phyloP scores from a whole-genome alignment of 768 basidiomycete species.

The Phaeolepiota aurea region DNA sequence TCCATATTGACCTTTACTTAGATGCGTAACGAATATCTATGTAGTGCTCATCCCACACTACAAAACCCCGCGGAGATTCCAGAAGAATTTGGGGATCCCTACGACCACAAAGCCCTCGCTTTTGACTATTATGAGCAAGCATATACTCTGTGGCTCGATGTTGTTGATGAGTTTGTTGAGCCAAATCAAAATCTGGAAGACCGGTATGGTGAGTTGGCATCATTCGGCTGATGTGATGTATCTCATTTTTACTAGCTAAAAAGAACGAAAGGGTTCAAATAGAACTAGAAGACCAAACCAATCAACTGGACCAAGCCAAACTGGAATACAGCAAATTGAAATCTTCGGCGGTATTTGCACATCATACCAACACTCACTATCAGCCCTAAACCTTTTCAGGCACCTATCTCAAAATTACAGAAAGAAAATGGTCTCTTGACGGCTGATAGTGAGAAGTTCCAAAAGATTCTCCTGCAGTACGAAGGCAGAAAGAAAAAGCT shows the following conservation, averaged over 20 bases:
- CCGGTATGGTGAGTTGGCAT: conserved; percentile 54
- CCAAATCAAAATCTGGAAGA: conserved; percentile 65
- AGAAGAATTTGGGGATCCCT: conserved; percentile 67
- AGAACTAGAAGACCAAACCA: conserved; percentile 53
- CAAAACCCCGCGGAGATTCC: conserved; percentile 55
- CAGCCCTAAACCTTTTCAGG: conserved; percentile 23
- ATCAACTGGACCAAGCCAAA: conserved; percentile 35
- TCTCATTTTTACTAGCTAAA: conserved; percentile 34
- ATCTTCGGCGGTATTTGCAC: conserved; percentile 44
- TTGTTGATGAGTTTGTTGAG: conserved; percentile 60
- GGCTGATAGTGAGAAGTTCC: conserved; percentile 72
- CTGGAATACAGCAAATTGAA: conserved; percentile 50
- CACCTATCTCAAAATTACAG: conserved; percentile 56
- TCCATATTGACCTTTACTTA: conserved; percentile 6
- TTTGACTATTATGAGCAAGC: conserved; percentile 65
- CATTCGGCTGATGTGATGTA: neutral
- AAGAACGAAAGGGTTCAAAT: conserved; percentile 62
- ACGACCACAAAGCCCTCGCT: conserved; percentile 71
- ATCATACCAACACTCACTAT: conserved; percentile 1
- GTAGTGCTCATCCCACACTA: conserved; percentile 59
- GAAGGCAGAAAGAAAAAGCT: conserved; percentile 63
- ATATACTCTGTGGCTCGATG: conserved; percentile 61
- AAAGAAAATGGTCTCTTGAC: conserved; percentile 56
- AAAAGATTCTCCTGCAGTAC: conserved; percentile 63
- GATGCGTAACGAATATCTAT: conserved; percentile 39